Base-by-base conservation (phyloP, 2,329 filamentous ascomycete genomes). In the Fusarium dimerum region DNA sequence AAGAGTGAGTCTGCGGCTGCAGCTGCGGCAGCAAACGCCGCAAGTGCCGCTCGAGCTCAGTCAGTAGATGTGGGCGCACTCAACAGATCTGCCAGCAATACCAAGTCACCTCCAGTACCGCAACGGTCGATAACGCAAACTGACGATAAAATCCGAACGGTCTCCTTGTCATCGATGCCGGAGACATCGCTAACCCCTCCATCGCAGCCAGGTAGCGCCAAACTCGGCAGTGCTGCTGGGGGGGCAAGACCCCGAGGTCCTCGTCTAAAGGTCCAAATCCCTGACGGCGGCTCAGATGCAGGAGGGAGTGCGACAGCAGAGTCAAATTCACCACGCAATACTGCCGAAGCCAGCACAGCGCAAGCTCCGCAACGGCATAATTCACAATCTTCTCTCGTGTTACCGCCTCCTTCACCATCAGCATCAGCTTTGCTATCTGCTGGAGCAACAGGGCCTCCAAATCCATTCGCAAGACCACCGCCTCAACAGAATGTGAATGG, bases 341-440 rank as follows among this genome's bases (percentile, higher is more conserved):
- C 82, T 16, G 79, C 77, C 40, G 81, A 82, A 40, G 32, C 32
- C 32, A 57, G 78, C 2, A 83, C 86, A 7, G 81, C 83, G 3
- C 82, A 84, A 43, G 80, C 70, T 11, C 70, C 74, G 42, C 73
- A 78, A 42, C 76, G 78, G 26, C 74, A 77, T 52, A 76, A 85
- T 43, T 85, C 81, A 6, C 83, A 87, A 62, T 80, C 83, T 15
- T 81, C 82, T 5, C 86, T 96, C 17, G 90, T 97, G 3, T 79
- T 99, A 6, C 94, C 94, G 16, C 93, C 93, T 8, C 94, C 94
- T 0, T 97, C 94, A 1, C 93, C 94, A 0, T 96, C 91, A 30
- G 89, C 91, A 3, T 89, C 89, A 18, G 85, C 91, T 3, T 78
- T 97, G 7, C 78, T 97, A 50, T 96, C 92, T 44, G 94, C 94